Percentiles rank a stretch among this genome's conserved stretches.
phyloP scores from a whole-genome alignment of 2,329 filamentous ascomycete genomes.

The Fusarium sulawesiense region DNA sequence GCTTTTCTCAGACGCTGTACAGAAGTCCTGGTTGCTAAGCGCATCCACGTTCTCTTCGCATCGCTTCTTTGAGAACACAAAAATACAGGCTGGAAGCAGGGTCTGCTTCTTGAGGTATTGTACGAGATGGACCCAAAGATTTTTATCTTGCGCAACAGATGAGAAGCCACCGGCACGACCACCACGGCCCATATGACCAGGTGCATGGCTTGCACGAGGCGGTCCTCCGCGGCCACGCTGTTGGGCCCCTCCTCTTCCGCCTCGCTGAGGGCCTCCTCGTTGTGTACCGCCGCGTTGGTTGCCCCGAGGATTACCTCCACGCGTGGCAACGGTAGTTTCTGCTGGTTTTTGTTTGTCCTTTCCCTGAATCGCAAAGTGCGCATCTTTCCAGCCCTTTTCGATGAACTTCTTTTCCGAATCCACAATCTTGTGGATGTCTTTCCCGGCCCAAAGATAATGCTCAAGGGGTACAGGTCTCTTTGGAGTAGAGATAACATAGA shows the following conservation, averaged over 20 bases:
- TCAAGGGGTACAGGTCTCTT: conserved; percentile 95
- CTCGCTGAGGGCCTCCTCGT: conserved; percentile 56
- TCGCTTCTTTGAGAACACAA: conserved; percentile 97
- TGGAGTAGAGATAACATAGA: conserved; percentile 97
- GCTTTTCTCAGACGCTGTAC: conserved; percentile 93
- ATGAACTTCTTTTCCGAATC: conserved; percentile 91
- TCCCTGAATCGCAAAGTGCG: conserved; percentile 82
- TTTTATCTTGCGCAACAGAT: conserved; percentile 93
- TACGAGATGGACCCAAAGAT: conserved; percentile 95
- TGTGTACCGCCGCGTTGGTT: conserved; percentile 50
- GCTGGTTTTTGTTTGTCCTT: conserved; percentile 76
- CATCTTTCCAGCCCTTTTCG: conserved; percentile 94
- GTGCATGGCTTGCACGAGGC: conserved; percentile 69
- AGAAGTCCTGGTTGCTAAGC: conserved; percentile 94
- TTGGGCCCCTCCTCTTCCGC: conserved; percentile 61
- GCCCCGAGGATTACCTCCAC: conserved; percentile 54
- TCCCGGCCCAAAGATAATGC: conserved; percentile 95
- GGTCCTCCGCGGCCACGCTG: conserved; percentile 65
- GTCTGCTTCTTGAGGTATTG: conserved; percentile 89
- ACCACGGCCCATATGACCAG: conserved; percentile 89
- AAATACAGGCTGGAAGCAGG: conserved; percentile 92
- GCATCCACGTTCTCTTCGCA: conserved; percentile 98
- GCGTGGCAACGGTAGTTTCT: conserved; percentile 50
- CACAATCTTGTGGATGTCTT: conserved; percentile 93
- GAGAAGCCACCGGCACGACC: conserved; percentile 88